Percentiles rank a stretch among this genome's conserved stretches.
Conservation (phyloP, 2,329 filamentous ascomycete genomes). For the Lasiodiplodia gonubiensis region DNA sequence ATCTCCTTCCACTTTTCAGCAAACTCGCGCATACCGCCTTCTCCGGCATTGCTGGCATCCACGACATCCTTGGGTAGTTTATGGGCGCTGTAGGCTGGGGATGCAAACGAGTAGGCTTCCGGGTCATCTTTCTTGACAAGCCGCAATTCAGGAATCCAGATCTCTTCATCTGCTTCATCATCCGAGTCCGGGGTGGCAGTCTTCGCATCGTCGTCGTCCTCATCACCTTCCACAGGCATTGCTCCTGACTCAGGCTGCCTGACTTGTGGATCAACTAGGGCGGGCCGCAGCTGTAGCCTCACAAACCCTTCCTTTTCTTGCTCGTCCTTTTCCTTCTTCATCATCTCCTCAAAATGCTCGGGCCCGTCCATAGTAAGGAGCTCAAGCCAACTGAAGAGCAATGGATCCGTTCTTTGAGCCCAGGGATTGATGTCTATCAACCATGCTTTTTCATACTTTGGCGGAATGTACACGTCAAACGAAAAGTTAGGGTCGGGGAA, state of each 20-base stretch:
- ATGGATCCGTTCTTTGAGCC: slow-evolving; percentile 84
- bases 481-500: slow-evolving; percentile 86
- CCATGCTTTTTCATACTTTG: slow-evolving; percentile 75
- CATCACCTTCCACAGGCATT: not conserved
- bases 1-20: slow-evolving; percentile 56
- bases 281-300: not conserved
- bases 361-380: slow-evolving; percentile 74
- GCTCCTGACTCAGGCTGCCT: not conserved
- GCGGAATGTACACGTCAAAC: slow-evolving; percentile 91
- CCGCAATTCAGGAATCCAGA: slow-evolving; percentile 76
- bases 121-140: slow-evolving; percentile 85
- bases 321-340: not conserved
- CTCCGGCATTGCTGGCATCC: slow-evolving; percentile 63
- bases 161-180: slow-evolving; percentile 59
- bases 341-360: slow-evolving; percentile 47
- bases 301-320: slow-evolving; percentile 11
- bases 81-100: slow-evolving; percentile 89
- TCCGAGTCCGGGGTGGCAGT: slow-evolving; percentile 30
- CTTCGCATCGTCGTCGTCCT: slow-evolving; percentile 20
- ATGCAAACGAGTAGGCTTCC: slow-evolving; percentile 83
- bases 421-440: slow-evolving; percentile 96
- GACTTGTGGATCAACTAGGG: not conserved
- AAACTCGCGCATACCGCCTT: slow-evolving; percentile 77
- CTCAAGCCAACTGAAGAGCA: slow-evolving; percentile 90
- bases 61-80: slow-evolving; percentile 95